phyloP scores from a whole-genome alignment of 352 stramenopile genomes.

The Phytophthora nicotianae region DNA sequence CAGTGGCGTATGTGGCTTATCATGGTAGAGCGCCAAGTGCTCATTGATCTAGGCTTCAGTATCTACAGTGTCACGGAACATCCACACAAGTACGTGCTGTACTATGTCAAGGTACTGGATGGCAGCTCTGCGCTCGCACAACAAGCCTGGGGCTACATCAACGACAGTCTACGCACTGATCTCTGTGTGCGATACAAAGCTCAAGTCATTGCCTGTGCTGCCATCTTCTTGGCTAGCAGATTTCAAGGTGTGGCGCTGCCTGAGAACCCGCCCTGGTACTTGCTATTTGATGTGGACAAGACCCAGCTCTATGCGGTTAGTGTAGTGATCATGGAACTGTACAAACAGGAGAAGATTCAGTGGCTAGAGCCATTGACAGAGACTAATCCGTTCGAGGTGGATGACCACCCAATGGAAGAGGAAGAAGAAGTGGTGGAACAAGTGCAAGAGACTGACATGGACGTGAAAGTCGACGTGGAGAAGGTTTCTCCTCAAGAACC shows the following conservation, averaged over 20 bases:
- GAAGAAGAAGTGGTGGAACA: conserved; percentile 13
- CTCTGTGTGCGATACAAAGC: conserved; percentile 83
- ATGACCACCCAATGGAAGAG: conserved; percentile 46
- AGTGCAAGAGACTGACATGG: not conserved
- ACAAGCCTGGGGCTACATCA: conserved; percentile 90
- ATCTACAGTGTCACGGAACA: conserved; percentile 93
- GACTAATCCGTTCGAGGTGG: conserved; percentile 65
- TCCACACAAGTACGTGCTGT: conserved; percentile 94
- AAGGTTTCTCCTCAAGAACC: conserved; percentile 23
- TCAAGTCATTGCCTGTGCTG: conserved; percentile 89
- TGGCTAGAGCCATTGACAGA: conserved; percentile 81
- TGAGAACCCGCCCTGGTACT: conserved; percentile 63
- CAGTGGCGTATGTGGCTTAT: conserved; percentile 88
- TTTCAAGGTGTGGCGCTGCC: conserved; percentile 61
- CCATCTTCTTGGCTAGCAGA: conserved; percentile 87
- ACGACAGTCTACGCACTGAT: conserved; percentile 89
- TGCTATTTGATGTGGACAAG: conserved; percentile 71
- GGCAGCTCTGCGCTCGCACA: conserved; percentile 76
- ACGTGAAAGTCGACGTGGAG: conserved; percentile 6
- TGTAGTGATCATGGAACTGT: conserved; percentile 64
- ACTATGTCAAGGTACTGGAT: conserved; percentile 91
- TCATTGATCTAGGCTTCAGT: conserved; percentile 93
- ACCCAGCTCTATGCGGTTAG: conserved; percentile 53
- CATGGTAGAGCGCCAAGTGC: conserved; percentile 87
- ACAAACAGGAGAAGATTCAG: conserved; percentile 55